Percentiles rank a stretch among this genome's conserved stretches.
Conservation (phyloP, 2,329 filamentous ascomycete species). For the Grosmannia huntii region DNA sequence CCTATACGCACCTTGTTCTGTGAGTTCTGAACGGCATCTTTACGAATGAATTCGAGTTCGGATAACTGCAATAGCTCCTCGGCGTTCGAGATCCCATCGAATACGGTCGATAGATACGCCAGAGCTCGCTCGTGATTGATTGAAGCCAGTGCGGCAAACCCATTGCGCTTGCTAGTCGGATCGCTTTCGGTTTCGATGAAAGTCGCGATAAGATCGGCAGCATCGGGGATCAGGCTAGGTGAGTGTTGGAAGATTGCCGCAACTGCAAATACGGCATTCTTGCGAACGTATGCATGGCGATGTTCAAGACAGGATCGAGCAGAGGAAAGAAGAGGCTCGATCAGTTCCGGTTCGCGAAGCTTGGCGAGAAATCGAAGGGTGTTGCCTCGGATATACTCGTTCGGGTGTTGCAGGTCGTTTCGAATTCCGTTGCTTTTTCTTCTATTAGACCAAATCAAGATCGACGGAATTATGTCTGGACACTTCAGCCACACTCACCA, state of each 20-base stretch:
- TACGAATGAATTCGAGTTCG: constrained; percentile 93
- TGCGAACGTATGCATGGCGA: constrained; percentile 92
- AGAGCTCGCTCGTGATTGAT: constrained; percentile 92
- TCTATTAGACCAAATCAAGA: constrained; percentile 14
- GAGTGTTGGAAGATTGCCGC: constrained; percentile 87
- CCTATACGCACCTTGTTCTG: constrained; percentile 65
- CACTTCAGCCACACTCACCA: constrained; percentile 49
- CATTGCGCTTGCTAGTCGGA: constrained; percentile 93
- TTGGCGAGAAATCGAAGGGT: constrained; percentile 98
- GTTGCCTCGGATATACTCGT: constrained; percentile 96
- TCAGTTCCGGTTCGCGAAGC: constrained; percentile 85
- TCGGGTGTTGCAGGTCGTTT: constrained; percentile 92
- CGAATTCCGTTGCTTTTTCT: constrained; percentile 81
- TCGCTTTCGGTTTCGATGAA: constrained; percentile 90
- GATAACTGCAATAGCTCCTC: constrained; percentile 89
- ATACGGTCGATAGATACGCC: constrained; percentile 74
- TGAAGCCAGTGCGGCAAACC: constrained; percentile 78
- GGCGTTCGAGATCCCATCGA: constrained; percentile 86
- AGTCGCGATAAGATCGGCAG: constrained; percentile 75
- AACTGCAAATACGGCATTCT: constrained; percentile 93
- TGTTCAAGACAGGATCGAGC: constrained; percentile 88
- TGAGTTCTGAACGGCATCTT: constrained; percentile 87
- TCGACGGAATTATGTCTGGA: neutral
- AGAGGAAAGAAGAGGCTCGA: constrained; percentile 88
- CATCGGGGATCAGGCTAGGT: constrained; percentile 85